Percentiles rank a stretch among this genome's conserved stretches.
Conservation (phyloP, 805 yeast genomes). For the Millerozyma miso region DNA sequence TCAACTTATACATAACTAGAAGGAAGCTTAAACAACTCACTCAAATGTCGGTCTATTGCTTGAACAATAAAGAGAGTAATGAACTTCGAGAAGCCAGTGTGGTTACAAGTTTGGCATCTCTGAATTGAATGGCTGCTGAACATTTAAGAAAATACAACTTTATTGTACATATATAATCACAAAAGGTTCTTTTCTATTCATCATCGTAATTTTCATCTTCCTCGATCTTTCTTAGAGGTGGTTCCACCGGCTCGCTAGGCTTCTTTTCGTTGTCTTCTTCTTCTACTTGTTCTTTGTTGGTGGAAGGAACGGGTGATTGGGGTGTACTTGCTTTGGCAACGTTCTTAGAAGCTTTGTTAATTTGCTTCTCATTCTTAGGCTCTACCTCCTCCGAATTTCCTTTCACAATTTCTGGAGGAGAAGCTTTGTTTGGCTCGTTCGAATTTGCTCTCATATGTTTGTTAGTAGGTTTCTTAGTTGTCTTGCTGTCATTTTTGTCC, state of each 20-base stretch:
- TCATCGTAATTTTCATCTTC: conserved; percentile 47
- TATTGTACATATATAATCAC: conserved; percentile 1
- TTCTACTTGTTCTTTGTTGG: conserved; percentile 13
- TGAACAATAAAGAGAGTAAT: conserved; percentile 1
- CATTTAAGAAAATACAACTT: not conserved
- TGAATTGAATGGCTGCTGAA: not conserved
- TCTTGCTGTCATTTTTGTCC: conserved; percentile 29
- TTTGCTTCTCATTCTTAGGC: not conserved
- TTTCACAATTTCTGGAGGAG: conserved; percentile 8
- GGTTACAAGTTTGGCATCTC: not conserved
- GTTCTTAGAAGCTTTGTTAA: not conserved
- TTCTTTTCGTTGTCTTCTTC: conserved; percentile 28
- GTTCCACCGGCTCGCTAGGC: conserved; percentile 31
- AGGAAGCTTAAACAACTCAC: conserved; percentile 27
- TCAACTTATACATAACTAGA: conserved; percentile 25
- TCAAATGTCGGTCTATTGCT: conserved; percentile 19
- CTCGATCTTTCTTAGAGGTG: conserved; percentile 42
- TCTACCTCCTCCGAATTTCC: conserved; percentile 1
- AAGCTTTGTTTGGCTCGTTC: not conserved
- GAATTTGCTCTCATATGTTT: not conserved
- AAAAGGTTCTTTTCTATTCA: conserved; percentile 13
- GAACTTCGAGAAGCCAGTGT: not conserved
- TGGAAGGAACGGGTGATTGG: conserved; percentile 16
- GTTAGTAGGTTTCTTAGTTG: conserved; percentile 17
- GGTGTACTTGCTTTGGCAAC: conserved; percentile 9